Percentiles rank a stretch among this genome's conserved stretches.
phyloP scores from a whole-genome alignment of 202 grass and related monocot species.

The Musa balbisiana region DNA sequence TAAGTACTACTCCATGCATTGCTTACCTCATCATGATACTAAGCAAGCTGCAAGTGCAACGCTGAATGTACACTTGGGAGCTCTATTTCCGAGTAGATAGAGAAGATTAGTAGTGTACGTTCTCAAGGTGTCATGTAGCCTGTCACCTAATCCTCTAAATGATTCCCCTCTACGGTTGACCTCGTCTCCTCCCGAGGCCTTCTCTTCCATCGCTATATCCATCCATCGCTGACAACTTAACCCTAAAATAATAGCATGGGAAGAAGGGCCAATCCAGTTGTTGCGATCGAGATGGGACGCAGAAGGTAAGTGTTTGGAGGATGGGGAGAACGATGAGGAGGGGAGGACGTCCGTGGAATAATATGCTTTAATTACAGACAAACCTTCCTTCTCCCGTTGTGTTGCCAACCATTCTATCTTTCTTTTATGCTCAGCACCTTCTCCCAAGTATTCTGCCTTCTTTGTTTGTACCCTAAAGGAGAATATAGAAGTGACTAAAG shows the following conservation, averaged over 20 bases:
- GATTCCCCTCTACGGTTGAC: conserved; percentile 50
- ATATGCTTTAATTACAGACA: conserved; percentile 12
- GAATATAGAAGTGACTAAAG: conserved; percentile 2
- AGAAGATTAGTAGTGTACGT: not conserved
- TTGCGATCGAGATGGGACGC: conserved; percentile 8
- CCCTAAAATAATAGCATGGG: conserved; percentile 7
- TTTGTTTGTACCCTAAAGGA: conserved; percentile 1
- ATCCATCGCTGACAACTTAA: conserved; percentile 8
- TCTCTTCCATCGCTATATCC: no score
- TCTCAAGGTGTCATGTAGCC: conserved; percentile 16
- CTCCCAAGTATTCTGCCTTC: conserved; percentile 16
- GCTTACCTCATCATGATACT: no score
- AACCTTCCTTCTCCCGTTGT: conserved; percentile 11
- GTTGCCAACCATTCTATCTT: conserved; percentile 1
- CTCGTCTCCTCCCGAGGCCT: conserved; percentile 21
- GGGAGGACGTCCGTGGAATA: not conserved
- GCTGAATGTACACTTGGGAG: no score
- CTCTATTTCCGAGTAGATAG: no score
- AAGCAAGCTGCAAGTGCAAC: no score
- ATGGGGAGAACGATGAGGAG: no score
- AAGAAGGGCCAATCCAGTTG: not conserved
- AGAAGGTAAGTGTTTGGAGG: conserved; percentile 42
- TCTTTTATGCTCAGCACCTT: not conserved
- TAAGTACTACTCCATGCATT: no score
- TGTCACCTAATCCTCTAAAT: conserved; percentile 39